phyloP scores from a whole-genome alignment of 169 alveolate genomes.

The Plasmodium cynomolgi region DNA sequence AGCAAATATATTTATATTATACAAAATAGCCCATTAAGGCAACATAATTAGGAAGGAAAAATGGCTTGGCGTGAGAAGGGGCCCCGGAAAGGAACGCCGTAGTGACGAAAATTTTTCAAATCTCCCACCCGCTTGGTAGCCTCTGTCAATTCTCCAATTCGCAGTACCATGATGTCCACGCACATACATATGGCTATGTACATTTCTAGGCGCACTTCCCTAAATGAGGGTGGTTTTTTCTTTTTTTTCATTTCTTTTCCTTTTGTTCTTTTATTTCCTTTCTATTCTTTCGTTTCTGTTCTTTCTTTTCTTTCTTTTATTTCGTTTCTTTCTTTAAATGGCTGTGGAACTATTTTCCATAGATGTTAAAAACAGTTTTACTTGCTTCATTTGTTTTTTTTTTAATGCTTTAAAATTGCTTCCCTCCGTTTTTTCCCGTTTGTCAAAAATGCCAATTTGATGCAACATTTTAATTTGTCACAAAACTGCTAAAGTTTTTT shows the following conservation, averaged over 20 bases:
- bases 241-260: background rate
- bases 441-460: background rate
- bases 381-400: background rate
- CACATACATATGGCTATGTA: background rate
- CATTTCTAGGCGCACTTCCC: background rate
- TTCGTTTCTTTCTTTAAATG: background rate
- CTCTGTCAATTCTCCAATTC: background rate
- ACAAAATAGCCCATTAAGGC: background rate
- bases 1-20: background rate
- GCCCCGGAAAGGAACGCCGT: background rate
- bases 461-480: background rate
- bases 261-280: too few relatives aligned
- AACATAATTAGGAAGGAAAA: background rate
- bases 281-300: background rate
- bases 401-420: background rate
- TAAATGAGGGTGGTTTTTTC: background rate
- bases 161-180: background rate
- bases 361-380: background rate
- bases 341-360: background rate
- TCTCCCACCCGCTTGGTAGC: background rate
- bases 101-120: background rate
- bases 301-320: background rate
- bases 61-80: background rate
- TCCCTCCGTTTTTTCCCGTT: background rate
- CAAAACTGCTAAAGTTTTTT: background rate